Evolutionary conservation across 179 eudicot genomes (phyloP).

Genomic region (Beta corolliflora): DNA sequence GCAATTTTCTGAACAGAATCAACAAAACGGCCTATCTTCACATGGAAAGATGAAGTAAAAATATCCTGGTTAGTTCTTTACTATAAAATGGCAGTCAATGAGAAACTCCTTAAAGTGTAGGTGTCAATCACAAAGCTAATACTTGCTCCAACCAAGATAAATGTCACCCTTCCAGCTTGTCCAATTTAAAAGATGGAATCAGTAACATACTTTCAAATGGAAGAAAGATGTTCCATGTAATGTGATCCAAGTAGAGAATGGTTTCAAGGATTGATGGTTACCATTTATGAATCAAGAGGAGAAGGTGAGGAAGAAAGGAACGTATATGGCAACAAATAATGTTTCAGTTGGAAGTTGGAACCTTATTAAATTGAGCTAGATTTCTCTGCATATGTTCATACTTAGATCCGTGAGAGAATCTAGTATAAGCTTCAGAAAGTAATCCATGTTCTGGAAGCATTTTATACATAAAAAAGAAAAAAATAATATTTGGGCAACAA

Average conservation of each 20-base stretch:
- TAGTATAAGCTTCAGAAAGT: neutral
- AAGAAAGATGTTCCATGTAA: neutral
- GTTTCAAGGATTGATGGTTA: neutral
- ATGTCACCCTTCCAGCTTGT: conserved; percentile 2
- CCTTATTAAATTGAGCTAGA: neutral
- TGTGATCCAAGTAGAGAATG: neutral
- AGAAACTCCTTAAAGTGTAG: neutral
- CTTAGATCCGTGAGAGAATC: neutral
- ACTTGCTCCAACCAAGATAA: neutral
- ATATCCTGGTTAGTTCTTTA: no score
- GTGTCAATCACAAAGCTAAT: conserved; percentile 1
- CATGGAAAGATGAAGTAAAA: neutral
- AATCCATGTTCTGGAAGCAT: neutral
- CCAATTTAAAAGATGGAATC: neutral
- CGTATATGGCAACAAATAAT: neutral
- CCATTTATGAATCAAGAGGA: neutral
- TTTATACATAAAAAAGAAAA: neutral
- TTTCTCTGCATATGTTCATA: neutral
- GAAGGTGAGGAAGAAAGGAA: neutral
- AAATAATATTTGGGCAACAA: no score
- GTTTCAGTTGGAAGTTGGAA: neutral
- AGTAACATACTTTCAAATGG: neutral
- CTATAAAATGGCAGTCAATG: neutral
- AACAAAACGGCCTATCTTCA: neutral
- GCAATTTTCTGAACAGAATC: neutral